These are phyloP conservation scores for Hypoxylon sp. DNA, from an alignment of 2,329 filamentous ascomycete genomes.

Conservation along the genomic window DNA sequence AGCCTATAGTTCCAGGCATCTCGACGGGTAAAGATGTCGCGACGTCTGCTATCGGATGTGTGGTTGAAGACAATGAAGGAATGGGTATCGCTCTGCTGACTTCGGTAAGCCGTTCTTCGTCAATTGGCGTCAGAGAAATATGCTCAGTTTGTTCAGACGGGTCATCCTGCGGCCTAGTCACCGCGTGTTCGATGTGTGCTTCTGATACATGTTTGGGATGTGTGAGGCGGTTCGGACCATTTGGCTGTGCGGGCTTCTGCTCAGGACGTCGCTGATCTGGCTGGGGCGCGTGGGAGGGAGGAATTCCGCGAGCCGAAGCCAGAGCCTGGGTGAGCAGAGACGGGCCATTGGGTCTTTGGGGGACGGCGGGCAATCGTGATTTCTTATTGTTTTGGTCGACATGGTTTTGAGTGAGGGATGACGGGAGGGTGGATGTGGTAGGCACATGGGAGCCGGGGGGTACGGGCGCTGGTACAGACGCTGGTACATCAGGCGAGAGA, in stretches of 20 bases:
- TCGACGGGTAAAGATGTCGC: conserved; percentile 36
- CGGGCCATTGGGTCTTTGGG: conserved; percentile 58
- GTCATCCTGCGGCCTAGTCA: conserved; percentile 48
- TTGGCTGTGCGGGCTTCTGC: conserved; percentile 35
- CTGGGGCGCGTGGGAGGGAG: conserved; percentile 40
- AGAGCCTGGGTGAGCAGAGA: conserved; percentile 66
- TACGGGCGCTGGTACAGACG: conserved; percentile 1
- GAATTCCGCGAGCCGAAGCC: conserved; percentile 65
- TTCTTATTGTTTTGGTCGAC: conserved; percentile 57
- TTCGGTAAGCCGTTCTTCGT: conserved; percentile 46
- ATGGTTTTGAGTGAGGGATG: conserved; percentile 44
- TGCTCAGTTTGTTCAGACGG: conserved; percentile 47
- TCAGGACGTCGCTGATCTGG: conserved; percentile 41
- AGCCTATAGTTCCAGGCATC: conserved; percentile 47
- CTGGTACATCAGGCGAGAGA: conserved; percentile 32
- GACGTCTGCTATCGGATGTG: conserved; percentile 24
- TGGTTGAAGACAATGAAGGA: conserved; percentile 40
- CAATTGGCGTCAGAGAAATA: conserved; percentile 50
- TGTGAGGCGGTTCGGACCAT: conserved; percentile 35
- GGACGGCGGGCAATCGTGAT: conserved; percentile 52
- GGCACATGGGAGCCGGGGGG: conserved; percentile 36
- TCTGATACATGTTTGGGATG: conserved; percentile 36
- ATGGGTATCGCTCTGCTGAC: conserved; percentile 45
- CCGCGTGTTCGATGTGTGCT: conserved; percentile 29
- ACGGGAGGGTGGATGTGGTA: conserved; percentile 37